phyloP scores from a whole-genome alignment of 768 basidiomycete genomes.

The Podaxis sp. region DNA sequence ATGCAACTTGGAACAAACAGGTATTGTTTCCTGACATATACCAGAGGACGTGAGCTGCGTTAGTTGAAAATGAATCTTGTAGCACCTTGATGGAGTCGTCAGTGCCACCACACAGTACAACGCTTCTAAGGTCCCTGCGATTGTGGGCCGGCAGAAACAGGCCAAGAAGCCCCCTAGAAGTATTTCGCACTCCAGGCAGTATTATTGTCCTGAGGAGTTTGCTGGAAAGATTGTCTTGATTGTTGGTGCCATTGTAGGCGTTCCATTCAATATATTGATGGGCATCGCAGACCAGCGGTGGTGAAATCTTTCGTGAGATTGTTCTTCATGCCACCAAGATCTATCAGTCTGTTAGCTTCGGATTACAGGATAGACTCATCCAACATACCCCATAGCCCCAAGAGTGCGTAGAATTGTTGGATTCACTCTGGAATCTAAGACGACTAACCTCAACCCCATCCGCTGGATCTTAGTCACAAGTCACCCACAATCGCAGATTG shows the following conservation, averaged over 20 bases:
- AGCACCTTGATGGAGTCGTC: slow-evolving; percentile 33
- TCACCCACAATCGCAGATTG: slow-evolving; percentile 14
- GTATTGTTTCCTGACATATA: slow-evolving; percentile 15
- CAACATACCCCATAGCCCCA: not conserved
- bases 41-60: not conserved
- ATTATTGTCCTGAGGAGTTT: slow-evolving; percentile 33
- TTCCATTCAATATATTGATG: not conserved
- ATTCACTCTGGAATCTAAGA: not conserved
- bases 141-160: slow-evolving; percentile 31
- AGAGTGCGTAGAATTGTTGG: slow-evolving; percentile 1
- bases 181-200: slow-evolving; percentile 37
- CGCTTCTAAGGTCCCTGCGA: slow-evolving; percentile 28
- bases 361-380: not conserved
- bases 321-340: slow-evolving; percentile 26
- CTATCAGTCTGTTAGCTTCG: slow-evolving; percentile 21
- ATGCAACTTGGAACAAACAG: slow-evolving; percentile 33
- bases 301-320: slow-evolving; percentile 32
- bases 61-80: slow-evolving; percentile 11
- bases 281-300: slow-evolving; percentile 26
- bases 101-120: slow-evolving; percentile 30
- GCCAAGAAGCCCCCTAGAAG: slow-evolving; percentile 26
- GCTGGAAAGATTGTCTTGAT: slow-evolving; percentile 35
- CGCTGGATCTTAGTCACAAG: slow-evolving; percentile 9
- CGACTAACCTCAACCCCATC: not conserved
- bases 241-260: slow-evolving; percentile 35